Conservation (phyloP, 495 filamentous ascomycete genomes). For the Sordaria brevicollis region DNA sequence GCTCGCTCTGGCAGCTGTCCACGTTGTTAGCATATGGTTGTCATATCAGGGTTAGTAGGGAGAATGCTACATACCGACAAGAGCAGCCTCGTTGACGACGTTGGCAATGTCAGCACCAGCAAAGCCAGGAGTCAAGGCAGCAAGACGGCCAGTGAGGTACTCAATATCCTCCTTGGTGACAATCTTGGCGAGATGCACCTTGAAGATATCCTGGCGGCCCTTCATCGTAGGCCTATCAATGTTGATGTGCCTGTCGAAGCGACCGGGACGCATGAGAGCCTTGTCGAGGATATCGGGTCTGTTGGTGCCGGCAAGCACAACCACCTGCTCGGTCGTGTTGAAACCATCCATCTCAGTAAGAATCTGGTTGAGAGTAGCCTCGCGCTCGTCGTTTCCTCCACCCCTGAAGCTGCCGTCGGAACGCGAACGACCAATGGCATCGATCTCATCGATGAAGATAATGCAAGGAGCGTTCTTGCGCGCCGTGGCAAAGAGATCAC, state of each 20-base stretch:
- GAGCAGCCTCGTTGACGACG: constrained; percentile 91
- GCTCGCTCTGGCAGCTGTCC: constrained; percentile 66
- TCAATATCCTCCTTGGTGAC: constrained; percentile 83
- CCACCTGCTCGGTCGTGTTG: constrained; percentile 94
- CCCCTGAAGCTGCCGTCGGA: constrained; percentile 57
- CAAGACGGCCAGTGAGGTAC: constrained; percentile 72
- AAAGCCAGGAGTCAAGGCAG: constrained; percentile 90
- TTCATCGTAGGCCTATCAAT: constrained; percentile 96
- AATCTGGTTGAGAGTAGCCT: constrained; percentile 95
- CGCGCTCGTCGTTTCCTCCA: constrained; percentile 93
- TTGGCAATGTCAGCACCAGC: constrained; percentile 97
- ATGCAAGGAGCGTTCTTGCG: constrained; percentile 96
- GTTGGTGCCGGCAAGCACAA: constrained; percentile 97
- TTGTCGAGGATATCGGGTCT: constrained; percentile 88
- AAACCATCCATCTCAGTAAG: constrained; percentile 99
- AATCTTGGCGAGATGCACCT: constrained; percentile 85
- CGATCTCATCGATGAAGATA: constrained; percentile 99
- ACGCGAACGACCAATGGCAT: constrained; percentile 89
- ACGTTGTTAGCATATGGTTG: constrained; percentile 26
- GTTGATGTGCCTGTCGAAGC: constrained; percentile 89
- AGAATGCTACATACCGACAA: too few relatives aligned
- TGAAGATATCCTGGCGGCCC: constrained; percentile 91
- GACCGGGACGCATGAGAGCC: constrained; percentile 90
- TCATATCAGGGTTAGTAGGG: not conserved
- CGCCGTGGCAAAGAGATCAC: constrained; percentile 90